Percentiles rank a stretch among this genome's conserved stretches.
phyloP scores from a whole-genome alignment of 306 rosid species.

The Lupinus albus region DNA sequence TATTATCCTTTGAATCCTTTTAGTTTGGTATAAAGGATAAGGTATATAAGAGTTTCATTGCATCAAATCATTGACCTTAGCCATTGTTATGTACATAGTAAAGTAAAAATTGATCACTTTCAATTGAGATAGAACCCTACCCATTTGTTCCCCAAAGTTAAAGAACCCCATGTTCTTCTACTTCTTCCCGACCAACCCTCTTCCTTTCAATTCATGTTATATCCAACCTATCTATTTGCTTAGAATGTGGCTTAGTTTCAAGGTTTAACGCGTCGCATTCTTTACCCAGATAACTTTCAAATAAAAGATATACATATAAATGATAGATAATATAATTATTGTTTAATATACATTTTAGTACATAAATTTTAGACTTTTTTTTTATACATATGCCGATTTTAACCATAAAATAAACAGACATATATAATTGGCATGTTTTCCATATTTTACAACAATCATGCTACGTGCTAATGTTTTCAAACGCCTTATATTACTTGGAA shows the following conservation, averaged over 20 bases:
- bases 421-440: not conserved
- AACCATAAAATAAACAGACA: no score
- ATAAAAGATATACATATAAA: no score
- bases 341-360: no score
- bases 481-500: no score
- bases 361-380: no score
- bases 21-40: constrained; percentile 40
- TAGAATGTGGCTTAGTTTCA: constrained; percentile 30
- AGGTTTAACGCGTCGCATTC: constrained; percentile 39
- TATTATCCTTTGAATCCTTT: not conserved
- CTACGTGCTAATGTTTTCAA: not conserved
- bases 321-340: no score
- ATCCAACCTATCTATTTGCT: constrained; percentile 32
- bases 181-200: constrained; percentile 43
- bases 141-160: constrained; percentile 61
- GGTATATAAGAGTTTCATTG: constrained; percentile 28
- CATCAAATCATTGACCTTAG: constrained; percentile 37
- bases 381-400: no score
- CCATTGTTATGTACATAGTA: constrained; percentile 31
- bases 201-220: constrained; percentile 42
- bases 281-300: no score
- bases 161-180: constrained; percentile 60
- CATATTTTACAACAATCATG: not conserved
- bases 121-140: constrained; percentile 32
- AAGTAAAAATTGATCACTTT: constrained; percentile 15